Conservation (phyloP, 1,139 yeast species). For the Barnettozyma hawaiiensis region DNA sequence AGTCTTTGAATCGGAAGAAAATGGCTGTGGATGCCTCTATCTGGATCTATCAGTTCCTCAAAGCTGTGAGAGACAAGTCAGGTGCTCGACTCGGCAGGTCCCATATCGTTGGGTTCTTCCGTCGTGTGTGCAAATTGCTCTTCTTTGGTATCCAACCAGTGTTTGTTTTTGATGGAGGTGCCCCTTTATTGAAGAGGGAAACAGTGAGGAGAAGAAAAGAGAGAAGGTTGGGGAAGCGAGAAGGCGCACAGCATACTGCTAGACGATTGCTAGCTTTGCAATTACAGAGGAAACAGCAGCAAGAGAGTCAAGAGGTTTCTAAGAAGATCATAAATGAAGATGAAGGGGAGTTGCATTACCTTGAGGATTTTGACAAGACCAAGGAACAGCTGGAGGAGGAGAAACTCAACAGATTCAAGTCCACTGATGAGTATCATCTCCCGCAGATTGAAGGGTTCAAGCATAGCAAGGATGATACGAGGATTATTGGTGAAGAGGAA, state of each 20-base stretch:
- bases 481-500: conserved; percentile 73
- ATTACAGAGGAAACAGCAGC: conserved; percentile 56
- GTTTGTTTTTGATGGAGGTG: conserved; percentile 97
- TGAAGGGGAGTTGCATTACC: conserved; percentile 26
- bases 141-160: conserved; percentile 89
- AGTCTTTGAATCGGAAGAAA: conserved; percentile 65
- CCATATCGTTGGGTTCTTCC: conserved; percentile 89
- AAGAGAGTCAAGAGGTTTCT: conserved; percentile 8
- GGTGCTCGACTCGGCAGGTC: conserved; percentile 77
- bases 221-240: conserved; percentile 68
- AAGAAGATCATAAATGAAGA: conserved; percentile 9
- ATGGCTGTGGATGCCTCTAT: conserved; percentile 97
- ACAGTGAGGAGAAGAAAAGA: conserved; percentile 70
- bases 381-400: conserved; percentile 5
- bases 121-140: conserved; percentile 85
- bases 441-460: conserved; percentile 57
- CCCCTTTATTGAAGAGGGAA: conserved; percentile 74
- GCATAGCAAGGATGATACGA: conserved; percentile 47
- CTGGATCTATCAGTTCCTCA: conserved; percentile 95
- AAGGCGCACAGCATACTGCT: conserved; percentile 70
- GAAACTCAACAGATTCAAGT: conserved; percentile 25
- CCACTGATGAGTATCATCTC: conserved; percentile 78
- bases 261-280: conserved; percentile 76
- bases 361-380: conserved; percentile 39
- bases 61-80: conserved; percentile 84